Conservation (phyloP, 129 eudicot species). For the Saposhnikovia divaricata region DNA sequence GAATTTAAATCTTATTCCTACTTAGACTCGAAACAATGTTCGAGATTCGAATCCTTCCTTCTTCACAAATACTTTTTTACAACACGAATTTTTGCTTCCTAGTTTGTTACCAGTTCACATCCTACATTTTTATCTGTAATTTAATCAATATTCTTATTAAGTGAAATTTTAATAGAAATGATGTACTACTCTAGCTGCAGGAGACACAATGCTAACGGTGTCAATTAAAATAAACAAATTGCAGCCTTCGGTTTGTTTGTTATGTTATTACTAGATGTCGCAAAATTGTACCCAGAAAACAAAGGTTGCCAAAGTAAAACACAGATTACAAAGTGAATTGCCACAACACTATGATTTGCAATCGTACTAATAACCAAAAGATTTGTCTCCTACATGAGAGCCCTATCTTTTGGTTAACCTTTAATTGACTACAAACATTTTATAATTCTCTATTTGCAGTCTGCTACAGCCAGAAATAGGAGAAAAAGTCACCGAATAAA, state of each 20-base stretch:
- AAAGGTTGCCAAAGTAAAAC: neutral
- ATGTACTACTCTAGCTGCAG: neutral
- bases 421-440: neutral
- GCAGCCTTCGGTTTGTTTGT: neutral
- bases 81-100: too few relatives aligned
- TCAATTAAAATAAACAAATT: neutral
- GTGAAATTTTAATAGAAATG: too few relatives aligned
- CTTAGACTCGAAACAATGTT: too few relatives aligned
- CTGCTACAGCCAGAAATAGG: neutral
- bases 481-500: neutral
- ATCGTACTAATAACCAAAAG: neutral
- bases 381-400: neutral
- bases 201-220: neutral
- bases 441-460: neutral
- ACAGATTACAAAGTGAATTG: neutral
- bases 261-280: neutral
- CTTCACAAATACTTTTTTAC: too few relatives aligned
- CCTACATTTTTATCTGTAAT: too few relatives aligned
- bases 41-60: too few relatives aligned
- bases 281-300: neutral
- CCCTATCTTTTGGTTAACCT: neutral
- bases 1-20: too few relatives aligned
- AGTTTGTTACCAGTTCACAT: too few relatives aligned
- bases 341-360: neutral
- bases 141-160: too few relatives aligned